These are phyloP conservation scores for Quercus alba DNA, from an alignment of 306 rosid species.

Conservation along the genomic window DNA sequence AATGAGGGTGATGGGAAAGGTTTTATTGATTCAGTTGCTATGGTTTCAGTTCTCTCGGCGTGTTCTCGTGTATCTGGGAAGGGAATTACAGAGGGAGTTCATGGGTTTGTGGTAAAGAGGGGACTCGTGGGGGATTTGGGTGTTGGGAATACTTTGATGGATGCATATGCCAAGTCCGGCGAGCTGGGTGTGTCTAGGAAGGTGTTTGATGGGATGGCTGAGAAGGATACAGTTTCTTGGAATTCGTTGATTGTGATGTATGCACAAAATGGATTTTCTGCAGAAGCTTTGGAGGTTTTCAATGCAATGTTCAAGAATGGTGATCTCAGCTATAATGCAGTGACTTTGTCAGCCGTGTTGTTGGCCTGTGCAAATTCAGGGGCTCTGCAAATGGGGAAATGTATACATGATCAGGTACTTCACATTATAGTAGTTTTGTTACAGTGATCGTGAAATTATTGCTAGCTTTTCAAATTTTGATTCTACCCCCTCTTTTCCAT, in stretches of 20 bases:
- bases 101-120: conserved; percentile 58
- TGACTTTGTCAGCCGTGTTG: conserved; percentile 65
- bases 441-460: neutral
- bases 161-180: conserved; percentile 84
- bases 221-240: conserved; percentile 76
- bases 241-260: conserved; percentile 76
- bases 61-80: conserved; percentile 53
- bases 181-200: conserved; percentile 49
- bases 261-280: conserved; percentile 70
- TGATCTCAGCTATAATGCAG: conserved; percentile 39
- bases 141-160: conserved; percentile 81
- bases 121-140: conserved; percentile 58
- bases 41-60: conserved; percentile 72
- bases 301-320: conserved; percentile 43
- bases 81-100: conserved; percentile 57
- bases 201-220: conserved; percentile 70
- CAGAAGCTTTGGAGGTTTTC: conserved; percentile 63
- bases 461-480: conserved; percentile 5
- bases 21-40: conserved; percentile 50
- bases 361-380: conserved; percentile 77
- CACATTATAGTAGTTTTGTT: neutral
- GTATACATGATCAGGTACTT: conserved; percentile 73
- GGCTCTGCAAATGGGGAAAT: conserved; percentile 68
- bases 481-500: neutral
- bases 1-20: conserved; percentile 19